A percentile compares a stretch with the other conserved stretches of the same genome.
Evolutionary conservation across 345 rosid genomes (phyloP).

Genomic region (Citrus hindsii): DNA sequence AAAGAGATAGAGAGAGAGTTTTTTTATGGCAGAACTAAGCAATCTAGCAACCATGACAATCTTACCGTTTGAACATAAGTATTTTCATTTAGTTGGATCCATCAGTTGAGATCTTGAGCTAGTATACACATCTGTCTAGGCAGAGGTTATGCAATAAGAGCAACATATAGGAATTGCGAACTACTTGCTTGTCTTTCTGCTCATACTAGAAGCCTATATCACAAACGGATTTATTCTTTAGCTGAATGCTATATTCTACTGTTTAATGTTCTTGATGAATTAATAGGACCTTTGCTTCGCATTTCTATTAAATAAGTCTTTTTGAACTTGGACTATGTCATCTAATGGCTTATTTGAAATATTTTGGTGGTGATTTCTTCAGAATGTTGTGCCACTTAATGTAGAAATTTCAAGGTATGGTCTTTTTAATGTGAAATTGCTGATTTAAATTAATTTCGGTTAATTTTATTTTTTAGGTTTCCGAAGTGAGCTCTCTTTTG

Average conservation of each 20-base stretch:
- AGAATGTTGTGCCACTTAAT: neutral
- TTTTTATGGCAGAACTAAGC: neutral
- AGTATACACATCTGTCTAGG: neutral
- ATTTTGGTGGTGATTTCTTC: neutral
- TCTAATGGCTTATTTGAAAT: neutral
- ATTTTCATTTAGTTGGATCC: neutral
- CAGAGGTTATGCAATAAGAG: neutral
- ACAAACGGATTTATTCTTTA: neutral
- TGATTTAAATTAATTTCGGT: neutral
- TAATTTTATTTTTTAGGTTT: conserved; percentile 50
- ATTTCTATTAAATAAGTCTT: neutral
- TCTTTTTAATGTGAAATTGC: neutral
- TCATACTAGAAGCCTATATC: neutral
- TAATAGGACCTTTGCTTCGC: neutral
- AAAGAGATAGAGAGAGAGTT: neutral
- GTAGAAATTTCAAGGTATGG: neutral
- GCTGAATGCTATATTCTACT: neutral
- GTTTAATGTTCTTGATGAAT: neutral
- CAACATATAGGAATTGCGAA: neutral
- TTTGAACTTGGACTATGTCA: neutral
- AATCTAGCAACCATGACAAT: neutral
- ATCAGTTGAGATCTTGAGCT: neutral
- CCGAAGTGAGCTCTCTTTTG: conserved; percentile 80
- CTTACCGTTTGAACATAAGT: neutral
- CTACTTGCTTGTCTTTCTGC: neutral